These are phyloP conservation scores for Niveomyces coronatus DNA, from an alignment of 2,329 filamentous ascomycete genomes.

Conservation along the genomic window DNA sequence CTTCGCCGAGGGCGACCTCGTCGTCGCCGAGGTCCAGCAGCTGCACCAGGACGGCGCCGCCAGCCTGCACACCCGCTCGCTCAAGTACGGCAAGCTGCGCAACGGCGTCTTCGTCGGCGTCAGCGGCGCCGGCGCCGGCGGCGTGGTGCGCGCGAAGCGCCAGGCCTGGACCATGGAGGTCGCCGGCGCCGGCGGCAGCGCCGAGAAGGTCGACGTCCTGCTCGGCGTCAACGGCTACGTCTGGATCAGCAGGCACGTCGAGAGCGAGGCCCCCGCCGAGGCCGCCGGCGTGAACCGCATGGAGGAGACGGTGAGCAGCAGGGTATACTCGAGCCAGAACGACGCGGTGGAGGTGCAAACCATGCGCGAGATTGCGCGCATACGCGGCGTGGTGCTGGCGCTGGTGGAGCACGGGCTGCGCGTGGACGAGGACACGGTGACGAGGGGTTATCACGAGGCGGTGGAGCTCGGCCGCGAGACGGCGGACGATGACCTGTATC, in stretches of 20 bases:
- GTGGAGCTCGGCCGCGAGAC: constrained; percentile 61
- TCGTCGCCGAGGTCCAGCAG: constrained; percentile 91
- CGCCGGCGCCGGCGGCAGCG: constrained; percentile 14
- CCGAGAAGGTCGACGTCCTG: constrained; percentile 66
- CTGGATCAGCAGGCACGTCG: constrained; percentile 81
- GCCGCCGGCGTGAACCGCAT: constrained; percentile 65
- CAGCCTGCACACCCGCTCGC: constrained; percentile 74
- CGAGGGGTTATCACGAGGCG: constrained; percentile 70
- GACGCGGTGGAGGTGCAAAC: constrained; percentile 69
- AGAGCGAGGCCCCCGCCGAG: constrained; percentile 41
- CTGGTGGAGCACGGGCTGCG: constrained; percentile 72
- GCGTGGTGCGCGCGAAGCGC: constrained; percentile 71
- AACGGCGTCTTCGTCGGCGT: constrained; percentile 87
- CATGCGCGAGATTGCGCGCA: constrained; percentile 76
- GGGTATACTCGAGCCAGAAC: constrained; percentile 92
- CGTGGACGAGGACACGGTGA: constrained; percentile 86
- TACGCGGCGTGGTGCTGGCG: constrained; percentile 71
- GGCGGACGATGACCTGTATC: constrained; percentile 47
- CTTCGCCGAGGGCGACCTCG: constrained; percentile 86
- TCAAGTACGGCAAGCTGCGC: constrained; percentile 91
- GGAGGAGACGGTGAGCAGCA: constrained; percentile 76
- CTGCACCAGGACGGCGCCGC: constrained; percentile 80
- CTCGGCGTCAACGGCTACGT: constrained; percentile 96
- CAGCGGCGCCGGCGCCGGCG: constrained; percentile 73
- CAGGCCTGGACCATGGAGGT: constrained; percentile 77